Evolutionary conservation across 345 rosid genomes (phyloP), one percentile per base, ranked within the genome.

Genomic region (Linum lewisii): DNA sequence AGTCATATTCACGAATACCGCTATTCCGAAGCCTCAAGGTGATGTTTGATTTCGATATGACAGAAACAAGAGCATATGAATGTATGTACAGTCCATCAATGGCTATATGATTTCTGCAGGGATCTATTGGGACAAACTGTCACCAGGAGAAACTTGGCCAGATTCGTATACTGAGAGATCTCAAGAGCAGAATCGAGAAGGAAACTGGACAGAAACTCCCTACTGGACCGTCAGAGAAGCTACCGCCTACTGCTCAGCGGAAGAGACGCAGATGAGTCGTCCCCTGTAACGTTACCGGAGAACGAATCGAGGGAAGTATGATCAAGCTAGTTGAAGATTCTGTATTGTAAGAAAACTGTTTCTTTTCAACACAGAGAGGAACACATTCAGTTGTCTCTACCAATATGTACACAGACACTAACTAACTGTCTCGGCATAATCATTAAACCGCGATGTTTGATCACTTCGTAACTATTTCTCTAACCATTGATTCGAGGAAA

Each of bases 21-120:
- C 71, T 1, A 84, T 85, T 37, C 92, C 92, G 0, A 88, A 91
- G 78, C 98, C 96, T 54, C 84, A 82, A 80, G 95, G 97, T 90
- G 21, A 55, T 81, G 61, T 6, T 14, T 19, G 21, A 5, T 34
- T 7, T 15, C 53, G n/a, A 18, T 18, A 18, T 8, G n/a, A n/a
- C n/a, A n/a, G n/a, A n/a, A n/a, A n/a, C n/a, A n/a, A n/a, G n/a
- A n/a, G n/a, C n/a, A n/a, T n/a, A n/a, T n/a, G n/a, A n/a, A n/a
- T n/a, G n/a, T n/a, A n/a, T n/a, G n/a, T n/a, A n/a, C n/a, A n/a
- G n/a, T n/a, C n/a, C n/a, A n/a, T n/a, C n/a, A n/a, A n/a, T n/a
- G n/a, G n/a, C n/a, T n/a, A n/a, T n/a, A n/a, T n/a, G n/a, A n/a
- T n/a, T n/a, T 22, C 4, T 63, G 66, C 57, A 90, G 95, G 95